Percentiles rank a stretch among this genome's conserved stretches.
These are phyloP conservation scores for Alternaria infectoria DNA, from an alignment of 2,329 filamentous ascomycete species.

Conservation along the genomic window DNA sequence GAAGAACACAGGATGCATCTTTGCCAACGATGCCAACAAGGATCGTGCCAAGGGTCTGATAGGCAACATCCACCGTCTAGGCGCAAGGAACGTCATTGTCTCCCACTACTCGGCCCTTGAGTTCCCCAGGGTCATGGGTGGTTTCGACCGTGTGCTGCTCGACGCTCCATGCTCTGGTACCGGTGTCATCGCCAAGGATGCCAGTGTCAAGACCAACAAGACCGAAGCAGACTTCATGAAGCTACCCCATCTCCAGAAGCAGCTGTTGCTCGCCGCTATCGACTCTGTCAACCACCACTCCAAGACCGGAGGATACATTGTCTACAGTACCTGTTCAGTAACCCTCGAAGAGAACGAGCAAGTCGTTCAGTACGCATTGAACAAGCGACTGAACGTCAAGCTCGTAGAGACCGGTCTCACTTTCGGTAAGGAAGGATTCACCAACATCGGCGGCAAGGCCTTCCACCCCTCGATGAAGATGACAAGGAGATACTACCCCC, in stretches of 20 bases:
- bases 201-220: conserved; percentile 91
- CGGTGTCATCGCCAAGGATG: conserved; percentile 96
- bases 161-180: conserved; percentile 97
- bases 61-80: conserved; percentile 91
- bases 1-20: conserved; percentile 94
- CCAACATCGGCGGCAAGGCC: conserved; percentile 85
- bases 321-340: conserved; percentile 96
- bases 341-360: conserved; percentile 93
- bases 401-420: conserved; percentile 89
- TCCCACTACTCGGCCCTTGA: conserved; percentile 95
- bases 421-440: conserved; percentile 94
- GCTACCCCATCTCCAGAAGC: conserved; percentile 92
- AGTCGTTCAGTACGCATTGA: conserved; percentile 91
- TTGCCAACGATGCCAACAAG: conserved; percentile 97
- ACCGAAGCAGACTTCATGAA: conserved; percentile 93
- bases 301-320: conserved; percentile 92
- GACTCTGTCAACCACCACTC: conserved; percentile 91
- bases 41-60: conserved; percentile 94
- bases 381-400: conserved; percentile 89
- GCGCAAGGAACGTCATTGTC: conserved; percentile 91
- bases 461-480: conserved; percentile 82
- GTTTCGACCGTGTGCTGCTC: conserved; percentile 92
- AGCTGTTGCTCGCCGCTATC: conserved; percentile 89
- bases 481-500: conserved; percentile 46
- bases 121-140: conserved; percentile 92